These are phyloP conservation scores for Escovopsis sp. DNA, from an alignment of 2,329 filamentous ascomycete species.

Conservation along the genomic window DNA sequence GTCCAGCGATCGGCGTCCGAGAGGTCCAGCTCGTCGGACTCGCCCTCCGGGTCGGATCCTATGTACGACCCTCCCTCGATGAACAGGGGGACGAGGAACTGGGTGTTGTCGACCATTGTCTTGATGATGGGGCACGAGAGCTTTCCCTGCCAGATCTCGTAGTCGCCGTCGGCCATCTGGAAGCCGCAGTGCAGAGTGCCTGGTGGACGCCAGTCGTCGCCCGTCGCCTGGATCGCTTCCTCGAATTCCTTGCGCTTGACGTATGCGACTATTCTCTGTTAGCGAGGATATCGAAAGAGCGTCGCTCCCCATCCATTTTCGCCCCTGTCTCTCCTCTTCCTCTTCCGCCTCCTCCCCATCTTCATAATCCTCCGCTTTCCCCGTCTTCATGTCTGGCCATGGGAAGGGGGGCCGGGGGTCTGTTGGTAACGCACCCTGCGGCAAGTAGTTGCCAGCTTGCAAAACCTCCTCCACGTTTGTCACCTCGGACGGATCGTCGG, in stretches of 20 bases:
- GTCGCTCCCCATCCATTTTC: too few species aligned
- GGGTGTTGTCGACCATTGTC: slow-evolving; percentile 62
- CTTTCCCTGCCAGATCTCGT: slow-evolving; percentile 73
- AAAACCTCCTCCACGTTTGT: slow-evolving; percentile 50
- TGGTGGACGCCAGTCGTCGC: slow-evolving; percentile 50
- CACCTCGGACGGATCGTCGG: slow-evolving; percentile 43
- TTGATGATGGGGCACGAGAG: slow-evolving; percentile 55
- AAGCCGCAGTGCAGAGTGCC: slow-evolving; percentile 57
- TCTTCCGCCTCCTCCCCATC: too few species aligned
- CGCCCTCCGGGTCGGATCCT: slow-evolving; percentile 27
- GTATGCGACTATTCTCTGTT: slow-evolving; percentile 43
- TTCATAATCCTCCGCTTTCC: too few species aligned
- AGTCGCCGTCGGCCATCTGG: slow-evolving; percentile 44
- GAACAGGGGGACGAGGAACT: slow-evolving; percentile 71
- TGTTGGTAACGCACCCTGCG: slow-evolving; percentile 34
- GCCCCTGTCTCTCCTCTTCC: too few species aligned
- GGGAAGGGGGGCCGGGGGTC: too few species aligned
- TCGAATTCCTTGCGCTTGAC: slow-evolving; percentile 48
- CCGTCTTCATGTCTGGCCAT: too few species aligned
- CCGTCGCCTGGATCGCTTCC: slow-evolving; percentile 32
- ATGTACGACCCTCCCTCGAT: slow-evolving; percentile 87
- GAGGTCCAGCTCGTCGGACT: slow-evolving; percentile 50
- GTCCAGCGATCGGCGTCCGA: slow-evolving; percentile 75
- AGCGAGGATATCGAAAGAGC: background rate
- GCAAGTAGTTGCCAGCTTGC: slow-evolving; percentile 50